Evolutionary conservation across 306 rosid species (phyloP).

Genomic region (Carpinus fangiana): DNA sequence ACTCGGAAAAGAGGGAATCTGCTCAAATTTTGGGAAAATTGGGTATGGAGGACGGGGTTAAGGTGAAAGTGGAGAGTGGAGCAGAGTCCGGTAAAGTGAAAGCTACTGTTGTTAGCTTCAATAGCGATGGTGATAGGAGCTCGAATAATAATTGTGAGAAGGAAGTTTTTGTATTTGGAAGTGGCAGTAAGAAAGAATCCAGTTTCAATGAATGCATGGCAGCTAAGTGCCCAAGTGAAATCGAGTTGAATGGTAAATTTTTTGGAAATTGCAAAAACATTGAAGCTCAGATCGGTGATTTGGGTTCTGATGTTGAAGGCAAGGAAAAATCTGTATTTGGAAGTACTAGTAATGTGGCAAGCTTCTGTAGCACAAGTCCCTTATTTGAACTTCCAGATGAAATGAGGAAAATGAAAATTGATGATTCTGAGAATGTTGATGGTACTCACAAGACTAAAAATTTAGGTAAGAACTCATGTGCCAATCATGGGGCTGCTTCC

Average conservation of each 20-base stretch:
- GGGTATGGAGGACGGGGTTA: constrained; percentile 16
- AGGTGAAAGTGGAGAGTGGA: constrained; percentile 31
- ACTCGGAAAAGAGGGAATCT: constrained; percentile 1
- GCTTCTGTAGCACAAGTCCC: constrained; percentile 27
- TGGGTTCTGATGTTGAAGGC: constrained; percentile 24
- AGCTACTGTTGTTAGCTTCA: constrained; percentile 13
- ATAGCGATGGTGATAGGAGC: neutral
- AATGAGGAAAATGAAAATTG: constrained; percentile 60
- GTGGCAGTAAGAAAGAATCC: constrained; percentile 12
- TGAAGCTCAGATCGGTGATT: constrained; percentile 21
- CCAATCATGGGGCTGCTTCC: constrained; percentile 32
- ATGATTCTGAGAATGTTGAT: constrained; percentile 36
- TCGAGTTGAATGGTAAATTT: constrained; percentile 7
- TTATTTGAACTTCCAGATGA: constrained; percentile 50
- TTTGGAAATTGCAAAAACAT: constrained; percentile 16
- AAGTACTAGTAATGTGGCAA: constrained; percentile 24
- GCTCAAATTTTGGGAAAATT: constrained; percentile 18
- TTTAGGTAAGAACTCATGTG: constrained; percentile 24
- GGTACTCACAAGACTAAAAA: constrained; percentile 22
- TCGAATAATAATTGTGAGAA: constrained; percentile 23
- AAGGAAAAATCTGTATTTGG: constrained; percentile 24
- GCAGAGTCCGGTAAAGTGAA: constrained; percentile 22
- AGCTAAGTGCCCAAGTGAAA: constrained; percentile 8
- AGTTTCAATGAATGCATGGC: constrained; percentile 8
- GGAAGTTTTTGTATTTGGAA: constrained; percentile 37